Conservation (phyloP, 805 yeast genomes). For the Lachancea sp. region DNA sequence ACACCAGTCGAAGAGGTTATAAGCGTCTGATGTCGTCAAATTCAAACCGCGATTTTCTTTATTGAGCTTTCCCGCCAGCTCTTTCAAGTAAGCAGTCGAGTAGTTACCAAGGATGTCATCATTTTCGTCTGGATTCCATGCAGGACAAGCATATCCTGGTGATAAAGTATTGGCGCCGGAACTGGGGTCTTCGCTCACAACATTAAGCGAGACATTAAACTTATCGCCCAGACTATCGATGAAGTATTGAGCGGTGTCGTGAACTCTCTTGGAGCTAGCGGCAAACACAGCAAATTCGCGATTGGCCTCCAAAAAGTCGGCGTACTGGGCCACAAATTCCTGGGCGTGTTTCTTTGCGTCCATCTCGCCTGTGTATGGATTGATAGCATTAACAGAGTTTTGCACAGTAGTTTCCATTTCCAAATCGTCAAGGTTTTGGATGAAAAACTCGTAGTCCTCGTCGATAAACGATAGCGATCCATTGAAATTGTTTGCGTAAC, state of each 20-base stretch:
- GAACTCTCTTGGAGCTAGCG: conserved; percentile 43
- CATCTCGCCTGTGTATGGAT: conserved; percentile 43
- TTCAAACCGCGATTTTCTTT: conserved; percentile 48
- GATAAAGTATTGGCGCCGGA: conserved; percentile 48
- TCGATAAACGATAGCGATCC: conserved; percentile 52
- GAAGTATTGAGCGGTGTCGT: conserved; percentile 45
- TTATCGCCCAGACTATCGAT: conserved; percentile 33
- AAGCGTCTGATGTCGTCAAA: conserved; percentile 47
- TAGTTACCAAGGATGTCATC: conserved; percentile 16
- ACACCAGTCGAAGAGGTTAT: conserved; percentile 52
- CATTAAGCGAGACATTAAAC: conserved; percentile 29
- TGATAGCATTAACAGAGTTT: conserved; percentile 17
- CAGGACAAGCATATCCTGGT: conserved; percentile 39
- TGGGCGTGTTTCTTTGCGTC: conserved; percentile 42
- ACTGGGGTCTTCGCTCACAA: conserved; percentile 37
- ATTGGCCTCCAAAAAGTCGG: conserved; percentile 34
- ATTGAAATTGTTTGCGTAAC: conserved; percentile 31
- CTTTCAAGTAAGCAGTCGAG: conserved; percentile 37
- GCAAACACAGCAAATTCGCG: conserved; percentile 41
- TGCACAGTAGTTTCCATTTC: conserved; percentile 37
- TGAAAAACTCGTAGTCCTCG: conserved; percentile 45
- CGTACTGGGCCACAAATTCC: conserved; percentile 39
- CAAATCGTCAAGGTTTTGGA: conserved; percentile 34
- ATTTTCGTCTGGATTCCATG: conserved; percentile 28
- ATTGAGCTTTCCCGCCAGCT: conserved; percentile 54